phyloP scores from a whole-genome alignment of 768 basidiomycete genomes.

The Lactarius hengduanensis region DNA sequence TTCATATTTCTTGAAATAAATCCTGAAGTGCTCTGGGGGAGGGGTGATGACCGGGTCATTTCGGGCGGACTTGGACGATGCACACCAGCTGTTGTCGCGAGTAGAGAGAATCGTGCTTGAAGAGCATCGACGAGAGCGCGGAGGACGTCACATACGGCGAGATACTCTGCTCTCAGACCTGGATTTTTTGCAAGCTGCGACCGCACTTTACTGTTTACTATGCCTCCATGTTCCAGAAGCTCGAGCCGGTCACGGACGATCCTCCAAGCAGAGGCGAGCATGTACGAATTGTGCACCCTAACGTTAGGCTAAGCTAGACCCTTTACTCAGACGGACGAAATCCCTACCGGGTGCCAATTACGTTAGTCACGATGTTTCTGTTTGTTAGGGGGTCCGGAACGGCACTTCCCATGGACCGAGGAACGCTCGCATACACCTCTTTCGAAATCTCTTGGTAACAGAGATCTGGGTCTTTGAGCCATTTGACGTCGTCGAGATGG shows the following conservation, averaged over 20 bases:
- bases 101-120: constrained; percentile 63
- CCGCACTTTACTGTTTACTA: constrained; percentile 54
- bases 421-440: constrained; percentile 55
- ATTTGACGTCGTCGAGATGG: constrained; percentile 66
- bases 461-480: constrained; percentile 61
- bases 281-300: constrained; percentile 80
- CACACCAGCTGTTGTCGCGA: constrained; percentile 72
- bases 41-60: constrained; percentile 15
- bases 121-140: constrained; percentile 55
- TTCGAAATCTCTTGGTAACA: constrained; percentile 57
- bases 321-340: constrained; percentile 3
- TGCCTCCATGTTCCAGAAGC: constrained; percentile 52
- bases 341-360: constrained; percentile 30
- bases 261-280: constrained; percentile 82
- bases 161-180: constrained; percentile 55
- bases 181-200: constrained; percentile 51
- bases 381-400: constrained; percentile 18
- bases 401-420: constrained; percentile 26
- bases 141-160: constrained; percentile 64
- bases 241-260: constrained; percentile 60
- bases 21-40: constrained; percentile 64
- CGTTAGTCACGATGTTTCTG: constrained; percentile 23
- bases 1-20: constrained; percentile 58
- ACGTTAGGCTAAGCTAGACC: constrained; percentile 15
- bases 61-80: constrained; percentile 22